These are phyloP conservation scores for Rosa lucieae DNA, from an alignment of 306 rosid genomes.

Conservation along the genomic window DNA sequence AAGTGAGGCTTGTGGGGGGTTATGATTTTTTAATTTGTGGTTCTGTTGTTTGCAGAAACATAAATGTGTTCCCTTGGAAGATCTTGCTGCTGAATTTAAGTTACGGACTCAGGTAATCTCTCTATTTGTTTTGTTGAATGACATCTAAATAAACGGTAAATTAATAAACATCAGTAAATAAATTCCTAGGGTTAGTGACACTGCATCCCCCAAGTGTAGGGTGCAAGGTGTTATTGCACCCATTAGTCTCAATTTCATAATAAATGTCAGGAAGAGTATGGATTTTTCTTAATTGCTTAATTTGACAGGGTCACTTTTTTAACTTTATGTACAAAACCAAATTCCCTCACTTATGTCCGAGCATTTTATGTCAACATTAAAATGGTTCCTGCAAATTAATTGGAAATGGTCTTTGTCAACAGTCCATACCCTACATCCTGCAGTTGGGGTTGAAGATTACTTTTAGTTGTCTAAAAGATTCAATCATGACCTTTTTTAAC, in stretches of 20 bases:
- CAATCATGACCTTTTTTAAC: background rate
- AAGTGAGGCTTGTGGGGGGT: background rate
- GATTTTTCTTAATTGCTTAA: background rate
- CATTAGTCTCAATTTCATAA: background rate
- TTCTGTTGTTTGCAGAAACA: slow-evolving; percentile 57
- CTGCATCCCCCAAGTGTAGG: background rate
- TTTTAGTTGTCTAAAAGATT: background rate
- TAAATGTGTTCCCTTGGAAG: slow-evolving; percentile 93
- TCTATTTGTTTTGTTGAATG: background rate
- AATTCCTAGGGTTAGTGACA: background rate
- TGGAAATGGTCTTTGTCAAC: background rate
- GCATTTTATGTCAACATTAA: background rate
- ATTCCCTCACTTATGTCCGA: background rate
- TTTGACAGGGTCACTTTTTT: background rate
- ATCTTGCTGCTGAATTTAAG: slow-evolving; percentile 92
- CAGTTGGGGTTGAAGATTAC: background rate
- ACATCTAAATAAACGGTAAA: background rate
- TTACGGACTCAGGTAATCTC: slow-evolving; percentile 84
- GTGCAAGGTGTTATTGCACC: too few species aligned
- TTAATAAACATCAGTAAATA: background rate
- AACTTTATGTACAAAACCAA: background rate
- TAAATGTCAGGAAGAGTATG: background rate
- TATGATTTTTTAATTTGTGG: slow-evolving; percentile 12
- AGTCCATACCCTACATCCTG: background rate
- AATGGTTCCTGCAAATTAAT: background rate